A percentile compares a stretch with the other conserved stretches of the same genome.
Conservation (phyloP, 176 grass and related monocot genomes). For the Dactylis glomerata region DNA sequence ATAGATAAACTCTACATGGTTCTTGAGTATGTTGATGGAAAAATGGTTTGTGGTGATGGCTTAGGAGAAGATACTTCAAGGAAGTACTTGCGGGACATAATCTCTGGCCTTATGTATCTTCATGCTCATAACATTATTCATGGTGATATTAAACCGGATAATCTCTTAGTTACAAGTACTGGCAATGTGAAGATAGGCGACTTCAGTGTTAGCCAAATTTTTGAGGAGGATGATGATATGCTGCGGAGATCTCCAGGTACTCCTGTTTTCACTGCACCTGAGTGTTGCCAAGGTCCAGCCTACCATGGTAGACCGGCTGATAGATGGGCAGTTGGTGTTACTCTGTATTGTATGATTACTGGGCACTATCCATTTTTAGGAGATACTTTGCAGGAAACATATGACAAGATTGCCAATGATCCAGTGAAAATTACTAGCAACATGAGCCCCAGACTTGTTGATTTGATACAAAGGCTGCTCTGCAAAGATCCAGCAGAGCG, state of each 20-base stretch:
- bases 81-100: constrained; percentile 76
- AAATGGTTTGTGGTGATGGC: constrained; percentile 64
- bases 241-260: constrained; percentile 83
- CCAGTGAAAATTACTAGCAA: constrained; percentile 44
- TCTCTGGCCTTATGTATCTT: constrained; percentile 84
- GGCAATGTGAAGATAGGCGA: constrained; percentile 86
- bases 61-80: constrained; percentile 63
- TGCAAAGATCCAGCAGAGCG: constrained; percentile 79
- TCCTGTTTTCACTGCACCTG: constrained; percentile 89
- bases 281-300: constrained; percentile 78
- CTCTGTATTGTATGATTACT: constrained; percentile 62
- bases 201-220: constrained; percentile 91
- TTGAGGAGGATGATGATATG: constrained; percentile 91
- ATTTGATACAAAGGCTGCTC: constrained; percentile 75
- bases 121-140: constrained; percentile 93
- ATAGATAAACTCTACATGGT: constrained; percentile 65
- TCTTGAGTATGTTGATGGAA: constrained; percentile 81
- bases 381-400: constrained; percentile 72
- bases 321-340: constrained; percentile 83
- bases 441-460: constrained; percentile 57
- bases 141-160: constrained; percentile 92
- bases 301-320: constrained; percentile 74
- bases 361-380: constrained; percentile 85
- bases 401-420: constrained; percentile 82
- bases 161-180: constrained; percentile 72